Conservation (phyloP, 768 basidiomycete species). For the Epithele typhae region DNA sequence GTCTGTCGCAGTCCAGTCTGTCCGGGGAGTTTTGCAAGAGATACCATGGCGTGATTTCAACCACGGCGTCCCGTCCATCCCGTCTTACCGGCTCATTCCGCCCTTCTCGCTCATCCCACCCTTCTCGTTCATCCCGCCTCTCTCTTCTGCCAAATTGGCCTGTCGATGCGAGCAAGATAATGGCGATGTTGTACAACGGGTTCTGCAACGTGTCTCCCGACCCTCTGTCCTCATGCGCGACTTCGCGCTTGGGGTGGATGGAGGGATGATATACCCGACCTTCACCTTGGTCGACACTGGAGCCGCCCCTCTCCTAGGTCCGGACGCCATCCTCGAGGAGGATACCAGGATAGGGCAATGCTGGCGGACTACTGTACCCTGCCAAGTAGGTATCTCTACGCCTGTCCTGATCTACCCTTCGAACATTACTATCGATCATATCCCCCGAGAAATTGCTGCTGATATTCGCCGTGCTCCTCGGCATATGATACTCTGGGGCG, state of each 20-base stretch:
- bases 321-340: neutral
- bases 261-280: neutral
- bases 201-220: too few relatives aligned
- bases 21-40: too few relatives aligned
- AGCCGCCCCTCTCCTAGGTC: neutral
- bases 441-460: neutral
- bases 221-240: constrained; percentile 2
- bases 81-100: too few relatives aligned
- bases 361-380: neutral
- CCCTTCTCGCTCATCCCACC: too few relatives aligned
- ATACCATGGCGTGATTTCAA: too few relatives aligned
- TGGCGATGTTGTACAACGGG: too few relatives aligned
- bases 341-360: neutral
- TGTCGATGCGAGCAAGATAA: too few relatives aligned
- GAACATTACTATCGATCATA: constrained; percentile 1
- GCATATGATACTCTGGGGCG: constrained; percentile 1
- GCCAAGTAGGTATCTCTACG: neutral
- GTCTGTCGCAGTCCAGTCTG: too few relatives aligned
- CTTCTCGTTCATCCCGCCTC: too few relatives aligned
- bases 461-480: neutral
- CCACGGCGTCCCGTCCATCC: too few relatives aligned
- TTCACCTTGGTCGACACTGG: neutral
- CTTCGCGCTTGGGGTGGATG: neutral
- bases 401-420: neutral
- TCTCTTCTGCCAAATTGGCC: too few relatives aligned